A percentile compares a stretch with the other conserved stretches of the same genome.
These are phyloP conservation scores for Rhypophila decipiens DNA, from an alignment of 495 filamentous ascomycete genomes.

Conservation along the genomic window DNA sequence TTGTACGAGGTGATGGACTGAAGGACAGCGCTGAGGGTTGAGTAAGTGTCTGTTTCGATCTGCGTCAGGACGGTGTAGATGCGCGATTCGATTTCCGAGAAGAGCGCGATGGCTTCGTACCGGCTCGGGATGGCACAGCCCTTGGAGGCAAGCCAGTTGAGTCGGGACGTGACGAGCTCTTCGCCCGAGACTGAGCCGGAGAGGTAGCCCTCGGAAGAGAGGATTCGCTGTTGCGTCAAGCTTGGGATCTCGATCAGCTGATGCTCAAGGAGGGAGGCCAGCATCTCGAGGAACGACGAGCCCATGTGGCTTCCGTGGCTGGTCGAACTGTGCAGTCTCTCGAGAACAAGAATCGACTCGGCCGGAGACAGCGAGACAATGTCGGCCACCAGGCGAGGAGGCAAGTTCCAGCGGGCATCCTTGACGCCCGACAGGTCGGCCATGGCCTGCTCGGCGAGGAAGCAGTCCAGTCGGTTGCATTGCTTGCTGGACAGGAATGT, in stretches of 20 bases:
- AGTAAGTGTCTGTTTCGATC: conserved; percentile 36
- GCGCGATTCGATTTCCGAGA: conserved; percentile 37
- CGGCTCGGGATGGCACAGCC: conserved; percentile 37
- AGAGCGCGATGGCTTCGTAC: conserved; percentile 34
- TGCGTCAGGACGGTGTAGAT: conserved; percentile 37
- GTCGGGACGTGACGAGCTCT: conserved; percentile 37
- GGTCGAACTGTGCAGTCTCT: background rate
- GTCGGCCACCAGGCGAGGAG: conserved; percentile 26
- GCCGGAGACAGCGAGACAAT: background rate
- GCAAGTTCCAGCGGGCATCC: conserved; percentile 29
- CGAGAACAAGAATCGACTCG: background rate
- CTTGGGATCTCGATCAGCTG: background rate
- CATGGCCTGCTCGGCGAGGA: conserved; percentile 44
- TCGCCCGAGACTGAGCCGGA: conserved; percentile 34
- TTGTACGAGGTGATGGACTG: conserved; percentile 30
- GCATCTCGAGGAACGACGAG: background rate
- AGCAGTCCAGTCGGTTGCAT: conserved; percentile 45
- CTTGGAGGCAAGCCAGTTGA: conserved; percentile 48
- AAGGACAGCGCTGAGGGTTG: conserved; percentile 32
- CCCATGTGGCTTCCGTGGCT: too few relatives aligned
- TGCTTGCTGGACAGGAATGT: conserved; percentile 49
- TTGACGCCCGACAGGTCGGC: conserved; percentile 32
- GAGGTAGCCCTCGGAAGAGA: conserved; percentile 46
- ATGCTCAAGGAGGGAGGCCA: background rate
- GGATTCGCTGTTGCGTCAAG: conserved; percentile 20